Evolutionary conservation across 2,329 filamentous ascomycete species (phyloP).

Genomic region (Aspergillus aculeatinus): DNA sequence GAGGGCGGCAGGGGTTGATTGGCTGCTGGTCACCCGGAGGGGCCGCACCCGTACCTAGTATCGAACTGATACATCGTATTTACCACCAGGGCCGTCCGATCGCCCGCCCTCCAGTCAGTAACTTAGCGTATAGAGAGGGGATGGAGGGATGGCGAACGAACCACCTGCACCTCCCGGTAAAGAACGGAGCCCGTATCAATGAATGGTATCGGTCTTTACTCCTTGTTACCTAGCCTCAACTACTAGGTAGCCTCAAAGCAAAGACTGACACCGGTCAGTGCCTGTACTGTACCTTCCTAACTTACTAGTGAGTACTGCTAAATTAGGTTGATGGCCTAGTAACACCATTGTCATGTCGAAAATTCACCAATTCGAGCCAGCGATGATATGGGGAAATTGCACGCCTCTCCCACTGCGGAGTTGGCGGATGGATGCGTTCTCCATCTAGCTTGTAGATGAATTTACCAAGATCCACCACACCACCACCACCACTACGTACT

Average conservation of each 20-base stretch:
- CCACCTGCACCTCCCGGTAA: slow-evolving; percentile 6
- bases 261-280: not conserved
- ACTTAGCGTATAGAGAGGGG: not conserved
- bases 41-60: slow-evolving; percentile 1
- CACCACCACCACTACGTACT: not conserved
- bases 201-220: not conserved
- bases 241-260: not conserved
- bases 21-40: slow-evolving; percentile 2
- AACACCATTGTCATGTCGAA: not conserved
- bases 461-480: not conserved
- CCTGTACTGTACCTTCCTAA: not conserved
- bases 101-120: slow-evolving; percentile 13
- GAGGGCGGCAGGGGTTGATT: slow-evolving; percentile 15
- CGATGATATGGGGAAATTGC: slow-evolving; percentile 7
- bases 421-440: slow-evolving; percentile 5
- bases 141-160: slow-evolving; percentile 6
- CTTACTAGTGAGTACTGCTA: slow-evolving; percentile 1
- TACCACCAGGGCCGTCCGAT: slow-evolving; percentile 16
- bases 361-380: slow-evolving; percentile 2
- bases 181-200: slow-evolving; percentile 1
- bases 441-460: not conserved
- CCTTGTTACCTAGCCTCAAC: not conserved
- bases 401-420: slow-evolving; percentile 4
- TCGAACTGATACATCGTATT: slow-evolving; percentile 12
- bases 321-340: slow-evolving; percentile 1